Base-by-base conservation (phyloP, 1,284 basidiomycete species). In the Cutaneotrichosporon cavernicola region DNA sequence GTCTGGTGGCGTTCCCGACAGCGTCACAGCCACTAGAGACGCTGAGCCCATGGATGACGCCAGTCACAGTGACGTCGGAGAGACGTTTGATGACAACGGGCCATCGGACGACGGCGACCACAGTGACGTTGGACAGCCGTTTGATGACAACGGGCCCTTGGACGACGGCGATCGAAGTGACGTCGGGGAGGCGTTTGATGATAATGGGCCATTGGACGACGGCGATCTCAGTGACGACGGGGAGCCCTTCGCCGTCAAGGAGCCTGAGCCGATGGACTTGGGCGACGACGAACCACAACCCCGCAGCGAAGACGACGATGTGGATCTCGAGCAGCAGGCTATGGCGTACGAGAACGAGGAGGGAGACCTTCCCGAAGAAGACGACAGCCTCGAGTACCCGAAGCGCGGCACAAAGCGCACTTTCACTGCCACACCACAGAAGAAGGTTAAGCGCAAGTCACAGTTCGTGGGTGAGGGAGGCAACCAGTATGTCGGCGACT, bases 401-500 rank as follows among this genome's bases (percentile, higher is more conserved):
- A 8, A 57, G 63, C 30, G 49, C 34, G 13, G 40, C 18, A 21
- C 50, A 11, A 21, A 30, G 36, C 34, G 43, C 46, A 21, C 22
- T 16, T 11, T 26, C 18, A 31, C 10, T 10, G 47, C 18, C 9
- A 36, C 26, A 8, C 57, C 62, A 21, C 3, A 7, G 16, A 21
- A 22, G 22, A 56, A 56, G 38, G 21, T 57, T 38, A 67, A 58
- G 60, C 66, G 66, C 18, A 50, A 61, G 26, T 65, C 63, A 0
- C 58, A 62, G 49, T 51, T 67, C 11, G 56, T 32, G 8, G 21
- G 5, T 16, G 47, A 58, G 21, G 51, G 46, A 4, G 50, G 11
- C 26, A 49, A 40, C 53, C 64, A 52, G 67, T 67, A 22, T 65
- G 51, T 87, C 21, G 90, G 90, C 36, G 82, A 78, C 64, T 79